These are phyloP conservation scores for Calocybe cyanea DNA, from an alignment of 768 basidiomycete species.

Conservation along the genomic window DNA sequence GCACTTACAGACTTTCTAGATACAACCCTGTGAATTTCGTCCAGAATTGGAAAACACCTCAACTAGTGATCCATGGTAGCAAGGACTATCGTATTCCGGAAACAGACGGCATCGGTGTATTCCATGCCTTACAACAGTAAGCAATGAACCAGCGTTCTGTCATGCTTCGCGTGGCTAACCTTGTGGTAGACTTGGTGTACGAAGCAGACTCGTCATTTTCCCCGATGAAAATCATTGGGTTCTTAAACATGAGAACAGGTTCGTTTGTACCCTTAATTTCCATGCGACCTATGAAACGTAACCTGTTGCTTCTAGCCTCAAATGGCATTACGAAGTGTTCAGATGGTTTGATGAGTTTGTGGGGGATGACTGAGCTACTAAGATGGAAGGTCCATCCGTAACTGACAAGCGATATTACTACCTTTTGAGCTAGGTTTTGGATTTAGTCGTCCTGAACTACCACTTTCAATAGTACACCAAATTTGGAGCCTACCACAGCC, in stretches of 20 bases:
- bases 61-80: conserved; percentile 81
- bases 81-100: conserved; percentile 89
- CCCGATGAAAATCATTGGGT: conserved; percentile 96
- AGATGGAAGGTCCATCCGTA: too few relatives aligned
- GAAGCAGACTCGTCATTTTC: conserved; percentile 78
- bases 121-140: conserved; percentile 83
- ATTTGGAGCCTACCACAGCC: too few relatives aligned
- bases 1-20: conserved; percentile 27
- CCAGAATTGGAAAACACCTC: conserved; percentile 80
- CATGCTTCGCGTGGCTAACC: neutral
- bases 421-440: too few relatives aligned
- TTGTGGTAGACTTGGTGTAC: conserved; percentile 54
- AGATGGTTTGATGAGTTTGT: conserved; percentile 79
- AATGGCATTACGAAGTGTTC: conserved; percentile 96
- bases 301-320: conserved; percentile 46
- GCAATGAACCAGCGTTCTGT: conserved; percentile 24
- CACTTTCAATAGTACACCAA: too few relatives aligned
- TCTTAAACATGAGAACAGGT: conserved; percentile 74
- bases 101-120: conserved; percentile 77
- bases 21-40: conserved; percentile 83
- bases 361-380: conserved; percentile 28
- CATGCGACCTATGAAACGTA: neutral
- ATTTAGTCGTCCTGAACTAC: too few relatives aligned
- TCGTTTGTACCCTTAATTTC: conserved; percentile 13
- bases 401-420: too few relatives aligned